Evolutionary conservation across 176 grass and related monocot species (phyloP).

Genomic region (Ensete glaucum): DNA sequence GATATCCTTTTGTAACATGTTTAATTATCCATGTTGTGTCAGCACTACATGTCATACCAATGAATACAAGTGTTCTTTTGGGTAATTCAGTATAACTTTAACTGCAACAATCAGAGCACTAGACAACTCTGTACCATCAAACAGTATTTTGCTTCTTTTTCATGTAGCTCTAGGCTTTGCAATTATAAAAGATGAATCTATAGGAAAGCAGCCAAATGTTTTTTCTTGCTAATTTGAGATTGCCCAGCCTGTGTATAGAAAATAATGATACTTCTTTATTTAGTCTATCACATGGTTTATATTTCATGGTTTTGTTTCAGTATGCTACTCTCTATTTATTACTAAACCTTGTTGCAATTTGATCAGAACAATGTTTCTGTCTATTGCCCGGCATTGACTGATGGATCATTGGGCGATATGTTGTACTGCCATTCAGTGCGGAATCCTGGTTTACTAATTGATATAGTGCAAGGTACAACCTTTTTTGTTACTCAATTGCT

Average conservation of each 20-base stretch:
- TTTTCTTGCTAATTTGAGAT: neutral
- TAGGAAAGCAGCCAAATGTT: neutral
- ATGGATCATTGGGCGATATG: conserved; percentile 98
- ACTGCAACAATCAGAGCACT: neutral
- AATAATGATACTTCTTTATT: neutral
- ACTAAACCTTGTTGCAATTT: conserved; percentile 17
- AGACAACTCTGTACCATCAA: neutral
- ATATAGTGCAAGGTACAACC: conserved; percentile 82
- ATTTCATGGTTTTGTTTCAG: conserved; percentile 1
- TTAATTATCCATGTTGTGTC: neutral
- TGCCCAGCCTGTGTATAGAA: neutral
- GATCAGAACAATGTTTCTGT: conserved; percentile 74
- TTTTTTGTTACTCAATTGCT: conserved; percentile 5
- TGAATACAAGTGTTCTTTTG: neutral
- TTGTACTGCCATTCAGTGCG: conserved; percentile 79
- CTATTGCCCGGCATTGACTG: conserved; percentile 81
- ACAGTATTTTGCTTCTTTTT: neutral
- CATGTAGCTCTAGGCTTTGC: neutral
- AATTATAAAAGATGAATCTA: neutral
- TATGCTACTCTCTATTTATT: conserved; percentile 6
- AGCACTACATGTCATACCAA: neutral
- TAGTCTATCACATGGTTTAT: neutral
- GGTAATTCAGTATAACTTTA: neutral
- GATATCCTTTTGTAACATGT: neutral
- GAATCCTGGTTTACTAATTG: conserved; percentile 83